Evolutionary conservation across 495 filamentous ascomycete genomes (phyloP), one percentile per base, ranked within the genome.

Genomic region (Lophiostoma macrostomum): DNA sequence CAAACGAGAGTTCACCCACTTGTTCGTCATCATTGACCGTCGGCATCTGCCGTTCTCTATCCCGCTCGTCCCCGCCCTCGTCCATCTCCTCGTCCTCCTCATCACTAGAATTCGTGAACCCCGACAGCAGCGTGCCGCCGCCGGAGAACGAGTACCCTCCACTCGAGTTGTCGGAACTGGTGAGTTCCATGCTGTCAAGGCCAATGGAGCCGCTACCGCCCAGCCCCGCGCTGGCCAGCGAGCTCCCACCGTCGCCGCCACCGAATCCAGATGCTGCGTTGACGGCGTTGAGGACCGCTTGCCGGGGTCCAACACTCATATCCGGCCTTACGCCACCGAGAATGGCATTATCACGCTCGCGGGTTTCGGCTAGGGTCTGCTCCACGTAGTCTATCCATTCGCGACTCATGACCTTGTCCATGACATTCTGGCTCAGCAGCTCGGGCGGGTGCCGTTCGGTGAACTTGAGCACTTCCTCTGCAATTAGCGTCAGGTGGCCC

Each of bases 381-480:
- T 96, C 93, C 30, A 99, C 94, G 60, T 97, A 99, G 44, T 90
- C 85, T 43, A 91, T 86, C 93, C 93, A 99, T 43, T 88, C 82
- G 16, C 80, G 79, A 56, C 87, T 84, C 73, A 90, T 84, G 18
- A 96, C 90, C 56, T 85, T 88, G 47, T 96, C 87, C 63, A 96
- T 73, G 4, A 99, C 91, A 10, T 78, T 76, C 42, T 86, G 85
- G 16, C 87, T 90, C 4, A 97, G 78, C 37, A 91, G 69, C 67
- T 96, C 91, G 2, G 90, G 85, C 16, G 91, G 85, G 68, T 96
- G 88, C 18, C 94, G 83, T 69, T 97, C 91, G 30, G 89, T 91
- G 67, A 97, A 99, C 70, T 97, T 97, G 56, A 96, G 93, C 14
- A 99, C 94, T 67, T 99, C 93, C 67, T 99, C 93, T 12, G 93